Base-by-base conservation (phyloP, 176 grass and related monocot species). In the Rhynchospora breviuscula region DNA sequence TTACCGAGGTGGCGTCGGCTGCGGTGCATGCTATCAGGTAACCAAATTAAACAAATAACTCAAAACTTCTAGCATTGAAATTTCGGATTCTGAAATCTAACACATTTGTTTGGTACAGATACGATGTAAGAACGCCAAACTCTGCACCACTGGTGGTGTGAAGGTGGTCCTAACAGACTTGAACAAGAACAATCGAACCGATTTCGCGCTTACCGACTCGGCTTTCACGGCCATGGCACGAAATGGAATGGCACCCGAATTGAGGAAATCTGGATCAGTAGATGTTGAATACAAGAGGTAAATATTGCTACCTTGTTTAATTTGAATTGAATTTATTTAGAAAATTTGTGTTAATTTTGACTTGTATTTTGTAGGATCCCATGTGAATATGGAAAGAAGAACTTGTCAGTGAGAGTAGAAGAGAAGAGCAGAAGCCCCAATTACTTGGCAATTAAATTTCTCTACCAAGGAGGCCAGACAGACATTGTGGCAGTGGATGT, bases 401-500 rank as follows among this genome's bases (percentile, higher is more conserved):
- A 95, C 83, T 86, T 99, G 3, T 77, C 96, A 22, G 88, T 95
- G 46, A 63, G 89, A 76, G 93, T 99, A 77, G 89, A 99, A 18
- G 70, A 92, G 70, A 85, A 60, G 26, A 93, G 89, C 69, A 72
- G 45, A 26, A 65, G 8, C 13, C 96, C 89, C 13, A 80, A 53
- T 83, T 44, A 93, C 47, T 68, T 99, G 25, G 63, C 93, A 76
- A 83, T 95, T 81, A 78, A 86, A 59, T 95, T 99, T 85, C 81
- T 99, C 81, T 93, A 91, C 88, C 96, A 99, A 60, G 93, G 96
- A 66, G 93, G 96, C 35, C 96, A 99, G 35, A 99, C 96, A 13
- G 96, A 99, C 85, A 99, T 99, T 78, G 88, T 95, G 3, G 93
- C 85, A 59, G 96, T 95, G 21, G 96, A 99, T 86, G 92, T 99